Percentiles rank a stretch among this genome's conserved stretches.
Conservation (phyloP, 1,139 yeast genomes). For the Lipomyces yarrowii region DNA sequence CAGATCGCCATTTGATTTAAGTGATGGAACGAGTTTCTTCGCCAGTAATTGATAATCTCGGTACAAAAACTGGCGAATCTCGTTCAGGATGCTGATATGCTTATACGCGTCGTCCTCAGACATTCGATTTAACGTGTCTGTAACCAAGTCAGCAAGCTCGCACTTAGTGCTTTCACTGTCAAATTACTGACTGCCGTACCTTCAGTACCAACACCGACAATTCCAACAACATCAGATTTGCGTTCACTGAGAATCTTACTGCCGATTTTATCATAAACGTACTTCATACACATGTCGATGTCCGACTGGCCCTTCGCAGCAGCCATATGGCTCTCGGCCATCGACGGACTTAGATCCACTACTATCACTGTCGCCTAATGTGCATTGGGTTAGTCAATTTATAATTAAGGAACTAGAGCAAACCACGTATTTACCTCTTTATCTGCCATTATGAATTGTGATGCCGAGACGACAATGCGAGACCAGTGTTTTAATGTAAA, state of each 20-base stretch:
- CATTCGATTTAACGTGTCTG: constrained; percentile 26
- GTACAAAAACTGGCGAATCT: constrained; percentile 35
- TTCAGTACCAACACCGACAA: constrained; percentile 49
- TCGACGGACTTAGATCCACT: constrained; percentile 53
- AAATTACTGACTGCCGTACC: constrained; percentile 16
- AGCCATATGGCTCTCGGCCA: constrained; percentile 42
- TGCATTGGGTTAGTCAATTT: not conserved
- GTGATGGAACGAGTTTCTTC: constrained; percentile 37
- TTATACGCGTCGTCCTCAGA: constrained; percentile 24
- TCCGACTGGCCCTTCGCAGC: constrained; percentile 37
- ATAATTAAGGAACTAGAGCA: no score
- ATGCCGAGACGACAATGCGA: not conserved
- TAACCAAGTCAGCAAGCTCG: not conserved
- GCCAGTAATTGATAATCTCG: constrained; percentile 38
- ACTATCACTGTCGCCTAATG: constrained; percentile 54
- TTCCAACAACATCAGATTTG: constrained; percentile 58
- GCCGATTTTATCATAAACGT: constrained; percentile 49
- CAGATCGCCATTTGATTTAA: constrained; percentile 40
- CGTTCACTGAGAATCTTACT: constrained; percentile 49
- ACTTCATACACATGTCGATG: constrained; percentile 48
- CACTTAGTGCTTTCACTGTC: constrained; percentile 4
- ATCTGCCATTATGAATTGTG: constrained; percentile 23
- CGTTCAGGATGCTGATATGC: constrained; percentile 26
- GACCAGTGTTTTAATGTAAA: not conserved
- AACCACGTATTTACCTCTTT: constrained; percentile 21